Evolutionary conservation across 169 alveolate species (phyloP), one percentile per base, ranked within the genome.

Genomic region (Plasmodium inui): DNA sequence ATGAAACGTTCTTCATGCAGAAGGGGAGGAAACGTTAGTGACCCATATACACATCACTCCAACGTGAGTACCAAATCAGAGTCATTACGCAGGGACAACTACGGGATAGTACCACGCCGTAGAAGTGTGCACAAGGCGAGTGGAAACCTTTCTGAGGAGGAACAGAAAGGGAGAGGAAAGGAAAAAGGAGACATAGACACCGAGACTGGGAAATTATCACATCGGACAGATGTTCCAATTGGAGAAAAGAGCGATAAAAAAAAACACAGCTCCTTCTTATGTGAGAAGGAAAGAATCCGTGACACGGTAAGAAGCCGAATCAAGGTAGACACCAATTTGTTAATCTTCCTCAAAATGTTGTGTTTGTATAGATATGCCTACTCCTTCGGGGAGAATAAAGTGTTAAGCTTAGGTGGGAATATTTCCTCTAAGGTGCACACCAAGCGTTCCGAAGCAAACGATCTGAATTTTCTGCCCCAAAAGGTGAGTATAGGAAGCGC

Each of bases 341-440:
- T 73, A 67, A n/a, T 85, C 37, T 85, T 73, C 67, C 46, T 85
- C 6, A 85, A 85, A 85, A 67, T 85, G 73, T 37, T 85, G 14
- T 85, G 86, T 53, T 30, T 85, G 50, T 85, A 85, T 74, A 73
- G 55, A 76, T 76, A 85, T 76, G 67, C 86, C 53, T 10, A 85
- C 41, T 73, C 79, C 30, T 72, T 32, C 32, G 32, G 39, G 6
- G 46, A 17, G 14, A 83, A 67, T 17, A 34, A 26, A n/a, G 12
- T n/a, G 34, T 19, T 32, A 10, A 83, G 73, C 41, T 26, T 32
- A 53, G 71, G 30, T 28, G 44, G 53, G 39, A 70, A 17, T 26
- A 12, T 10, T 17, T 19, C 19, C 26, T 17, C 12, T 37, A 83
- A n/a, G 32, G 14, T 67, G 10, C 37, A 19, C 30, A 10, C 28